Evolutionary conservation across 2,329 filamentous ascomycete genomes (phyloP).

Genomic region (Aspergillus vadensis): DNA sequence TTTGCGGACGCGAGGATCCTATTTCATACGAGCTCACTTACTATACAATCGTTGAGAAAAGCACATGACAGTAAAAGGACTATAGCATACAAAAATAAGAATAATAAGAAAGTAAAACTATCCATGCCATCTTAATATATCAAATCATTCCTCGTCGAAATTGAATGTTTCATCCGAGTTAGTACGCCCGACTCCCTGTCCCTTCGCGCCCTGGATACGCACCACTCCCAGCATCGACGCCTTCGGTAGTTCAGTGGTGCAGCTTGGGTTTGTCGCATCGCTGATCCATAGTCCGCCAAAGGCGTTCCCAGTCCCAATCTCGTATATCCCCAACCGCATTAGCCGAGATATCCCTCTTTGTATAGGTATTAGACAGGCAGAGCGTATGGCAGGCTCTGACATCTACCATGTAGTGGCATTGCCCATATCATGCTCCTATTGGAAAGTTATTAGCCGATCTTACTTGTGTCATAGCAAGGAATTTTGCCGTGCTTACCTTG

Average conservation of each 20-base stretch:
- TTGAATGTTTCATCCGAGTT: not conserved
- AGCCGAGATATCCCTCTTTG: too few species aligned
- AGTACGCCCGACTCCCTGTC: not conserved
- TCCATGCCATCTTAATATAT: not conserved
- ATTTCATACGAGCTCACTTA: not conserved
- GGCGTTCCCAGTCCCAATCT: too few species aligned
- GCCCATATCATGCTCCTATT: constrained; percentile 42
- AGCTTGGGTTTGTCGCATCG: too few species aligned
- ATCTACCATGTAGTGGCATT: constrained; percentile 36
- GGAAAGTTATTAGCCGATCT: constrained; percentile 12
- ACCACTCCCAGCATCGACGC: too few species aligned
- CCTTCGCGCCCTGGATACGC: not conserved
- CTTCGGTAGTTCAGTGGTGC: too few species aligned
- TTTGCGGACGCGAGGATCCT: not conserved
- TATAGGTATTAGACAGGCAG: too few species aligned
- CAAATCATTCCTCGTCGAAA: not conserved
- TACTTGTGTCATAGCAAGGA: not conserved
- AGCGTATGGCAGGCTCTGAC: too few species aligned
- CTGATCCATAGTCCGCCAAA: too few species aligned
- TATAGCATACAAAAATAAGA: too few species aligned
- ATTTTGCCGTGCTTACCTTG: constrained; percentile 59
- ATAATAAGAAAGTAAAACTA: not conserved
- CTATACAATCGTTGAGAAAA: not conserved
- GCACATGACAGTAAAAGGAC: too few species aligned
- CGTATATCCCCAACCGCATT: too few species aligned